Evolutionary conservation across 768 basidiomycete genomes (phyloP), one percentile per base, ranked within the genome.

Genomic region (Russula brevipes): DNA sequence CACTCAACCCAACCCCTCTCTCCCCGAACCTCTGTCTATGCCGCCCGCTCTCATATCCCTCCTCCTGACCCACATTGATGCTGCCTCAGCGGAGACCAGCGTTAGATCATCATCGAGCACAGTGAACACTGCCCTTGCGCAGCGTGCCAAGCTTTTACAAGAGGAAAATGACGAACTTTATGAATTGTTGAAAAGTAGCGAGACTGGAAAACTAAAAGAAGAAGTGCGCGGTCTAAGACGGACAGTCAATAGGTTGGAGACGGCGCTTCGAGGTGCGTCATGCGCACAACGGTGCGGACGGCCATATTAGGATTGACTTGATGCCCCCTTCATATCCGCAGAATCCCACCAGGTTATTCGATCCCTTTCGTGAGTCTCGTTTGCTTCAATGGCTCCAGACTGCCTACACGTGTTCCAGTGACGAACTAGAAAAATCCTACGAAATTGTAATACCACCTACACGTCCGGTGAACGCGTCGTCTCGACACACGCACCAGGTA

Each of bases 81-180:
- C 76, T 57, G 71, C 74, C n/a, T 68, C 78, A 16, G 66, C 73
- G 59, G 67, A 65, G 33, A 68, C 72, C 68, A 65, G 70, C 56
- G 66, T 67, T 51, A 59, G 66, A 38, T 66, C 69, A 24, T 67
- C 70, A 3, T 76, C 80, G 11, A 82, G 79, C 66, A 87, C 87
- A 1, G 86, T 89, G 38, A 76, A 82, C 44, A 78, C 85, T n/a
- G 91, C 91, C 0, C 79, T 94, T 61, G 87, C 83, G 0, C 90
- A 92, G 70, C 80, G 89, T 52, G 81, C 83, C 33, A 83, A 83
- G 53, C 73, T 86, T 17, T 76, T 94, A 10, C 91, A 94, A 71
- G 87, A 91, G 60, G 91, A 94, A 73, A 94, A 94, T 63, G 90
- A 94, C 67, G 91, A 94, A 66, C 73, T 94, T 17, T 94, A 93